Base-by-base conservation (phyloP, 2,329 filamentous ascomycete species). In the Talaromyces albobiverticillius region DNA sequence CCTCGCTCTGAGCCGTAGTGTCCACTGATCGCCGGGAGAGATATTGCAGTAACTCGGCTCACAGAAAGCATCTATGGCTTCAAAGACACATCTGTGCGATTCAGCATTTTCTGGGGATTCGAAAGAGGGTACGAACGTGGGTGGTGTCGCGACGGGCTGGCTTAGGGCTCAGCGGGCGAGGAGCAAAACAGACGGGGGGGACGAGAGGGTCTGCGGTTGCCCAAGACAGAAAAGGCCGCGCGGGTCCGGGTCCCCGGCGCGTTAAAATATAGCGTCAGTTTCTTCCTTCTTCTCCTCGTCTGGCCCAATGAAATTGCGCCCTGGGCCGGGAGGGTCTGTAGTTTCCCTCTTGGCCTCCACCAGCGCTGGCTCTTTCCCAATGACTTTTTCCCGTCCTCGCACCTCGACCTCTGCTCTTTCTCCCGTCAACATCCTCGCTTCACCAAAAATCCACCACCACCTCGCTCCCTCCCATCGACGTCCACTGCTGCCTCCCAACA, bases 261-360 rank as follows among this genome's bases (percentile, higher is more conserved):
- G 54, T 51, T 31, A 38, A 18, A 3, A 34, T 40, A 42, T 41
- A 55, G 41, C 49, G 55, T 50, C 59, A 54, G 56, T 38, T 49
- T 46, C 50, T 58, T 58, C 57, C 54, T 61, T 62, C 63, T 57
- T 62, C 68, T 69, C 69, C 69, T 71, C 67, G 61, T 67, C 64
- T 68, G 61, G 59, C 36, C 69, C 69, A 72, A 72, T 72, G 64
- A 72, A 53, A 43, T 51, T 60, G 55, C 59, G 58, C 58, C 63
- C 64, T 66, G 64, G 62, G 62, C 64, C 59, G 61, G 53, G 45
- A 51, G 48, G 56, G 50, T 45, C 51, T 53, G 57, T 36, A 64
- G 42, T 50, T 51, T 43, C 64, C 55, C 67, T 64, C 45, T 68
- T 70, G 47, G 51, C 65, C 71, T 64, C 64, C 64, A 55, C 62